Evolutionary conservation across 2,329 filamentous ascomycete species (phyloP), one percentile per base, ranked within the genome.

Genomic region (Cordyceps tenuipes): DNA sequence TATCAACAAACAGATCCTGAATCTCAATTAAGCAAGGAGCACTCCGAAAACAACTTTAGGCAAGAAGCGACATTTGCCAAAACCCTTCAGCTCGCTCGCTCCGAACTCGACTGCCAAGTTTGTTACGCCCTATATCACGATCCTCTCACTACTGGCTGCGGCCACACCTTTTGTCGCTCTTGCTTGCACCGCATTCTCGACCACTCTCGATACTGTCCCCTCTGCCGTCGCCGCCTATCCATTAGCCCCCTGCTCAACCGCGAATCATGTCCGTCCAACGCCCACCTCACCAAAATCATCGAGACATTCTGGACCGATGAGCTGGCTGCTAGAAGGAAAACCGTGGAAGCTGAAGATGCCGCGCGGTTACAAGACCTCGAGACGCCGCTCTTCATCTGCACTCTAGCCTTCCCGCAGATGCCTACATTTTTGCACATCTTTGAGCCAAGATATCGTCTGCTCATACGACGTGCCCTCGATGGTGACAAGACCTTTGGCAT

Each of bases 361-460:
- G 76, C 77, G 10, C 77, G 78, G 1, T 72, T 79, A 50, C 79
- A 81, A 4, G 83, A 84, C 10, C 77, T 84, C 19, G 82, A 85
- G 41, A 81, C 87, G 4, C 83, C 90, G 0, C 76, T 96, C 0
- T 96, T 96, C 66, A 82, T 95, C 36, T 94, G 89, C 72, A 91
- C 90, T 0, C 73, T 95, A 9, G 83, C 90, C 0, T 93, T 94
- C 66, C 92, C 92, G 1, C 79, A 81, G 1, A 91, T 93, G 83
- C 90, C 88, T 0, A 92, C 90, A 0, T 94, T 94, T 65, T 76
- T 96, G 3, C 89, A 95, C 67, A 83, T 97, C n/a, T 96, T 96
- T 68, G 92, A 96, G 70, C 89, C 90, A n/a, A 82, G 89, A 7
- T 96, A 96, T 70, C 84, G 90, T 8, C 78, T 94, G n/a, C 94